Evolutionary conservation across 495 filamentous ascomycete species (phyloP).

Genomic region (Annulohypoxylon bovei): DNA sequence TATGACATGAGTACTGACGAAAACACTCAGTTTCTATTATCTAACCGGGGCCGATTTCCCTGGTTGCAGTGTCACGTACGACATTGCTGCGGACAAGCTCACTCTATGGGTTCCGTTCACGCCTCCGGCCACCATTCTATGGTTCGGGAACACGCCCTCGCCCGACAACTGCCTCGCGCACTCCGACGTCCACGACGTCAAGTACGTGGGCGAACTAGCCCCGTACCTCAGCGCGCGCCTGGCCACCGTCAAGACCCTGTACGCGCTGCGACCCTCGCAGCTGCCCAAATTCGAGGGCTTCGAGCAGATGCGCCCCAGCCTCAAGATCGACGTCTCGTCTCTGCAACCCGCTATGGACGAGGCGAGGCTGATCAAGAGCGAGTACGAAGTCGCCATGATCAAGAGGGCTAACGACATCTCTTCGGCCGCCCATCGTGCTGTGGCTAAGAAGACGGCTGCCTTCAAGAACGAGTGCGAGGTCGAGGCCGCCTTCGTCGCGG

Average conservation of each 20-base stretch:
- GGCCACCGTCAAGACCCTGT: constrained; percentile 50
- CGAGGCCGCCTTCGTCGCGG: constrained; percentile 76
- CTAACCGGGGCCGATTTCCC: constrained; percentile 69
- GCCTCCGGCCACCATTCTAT: constrained; percentile 66
- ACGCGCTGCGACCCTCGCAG: constrained; percentile 55
- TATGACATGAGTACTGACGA: constrained; percentile 22
- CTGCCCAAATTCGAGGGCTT: constrained; percentile 49
- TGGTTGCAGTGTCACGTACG: constrained; percentile 70
- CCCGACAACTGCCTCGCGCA: constrained; percentile 59
- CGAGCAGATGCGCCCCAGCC: constrained; percentile 45
- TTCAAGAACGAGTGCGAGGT: constrained; percentile 79
- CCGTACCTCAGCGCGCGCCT: constrained; percentile 47
- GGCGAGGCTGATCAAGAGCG: constrained; percentile 78
- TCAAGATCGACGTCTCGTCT: constrained; percentile 52
- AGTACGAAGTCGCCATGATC: constrained; percentile 82
- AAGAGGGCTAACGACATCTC: constrained; percentile 81
- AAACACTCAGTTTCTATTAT: constrained; percentile 68
- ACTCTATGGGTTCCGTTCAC: constrained; percentile 69
- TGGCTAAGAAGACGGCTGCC: constrained; percentile 65
- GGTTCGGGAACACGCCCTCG: constrained; percentile 66
- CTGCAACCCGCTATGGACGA: constrained; percentile 75
- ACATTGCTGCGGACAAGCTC: constrained; percentile 65
- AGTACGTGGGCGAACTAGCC: constrained; percentile 49
- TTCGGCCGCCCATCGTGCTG: constrained; percentile 73
- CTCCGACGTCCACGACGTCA: constrained; percentile 64